These are phyloP conservation scores for Dioscorea alata DNA, from an alignment of 106 monocot species.

Conservation along the genomic window DNA sequence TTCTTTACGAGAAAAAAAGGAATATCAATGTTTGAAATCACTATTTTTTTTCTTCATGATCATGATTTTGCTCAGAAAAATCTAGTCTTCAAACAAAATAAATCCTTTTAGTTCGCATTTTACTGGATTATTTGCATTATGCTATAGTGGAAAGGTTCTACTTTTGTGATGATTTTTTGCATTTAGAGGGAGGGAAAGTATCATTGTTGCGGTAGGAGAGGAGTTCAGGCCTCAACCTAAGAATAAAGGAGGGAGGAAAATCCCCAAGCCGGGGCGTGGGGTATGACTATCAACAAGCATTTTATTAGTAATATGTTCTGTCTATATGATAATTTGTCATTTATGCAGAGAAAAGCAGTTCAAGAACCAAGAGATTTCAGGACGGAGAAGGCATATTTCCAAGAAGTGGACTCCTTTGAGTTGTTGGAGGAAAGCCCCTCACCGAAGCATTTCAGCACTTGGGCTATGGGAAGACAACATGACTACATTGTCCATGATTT, in stretches of 20 bases:
- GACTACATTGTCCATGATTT: slow-evolving; percentile 46
- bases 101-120: background rate
- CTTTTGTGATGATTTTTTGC: background rate
- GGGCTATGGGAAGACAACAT: slow-evolving; percentile 40
- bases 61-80: background rate
- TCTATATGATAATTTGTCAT: background rate
- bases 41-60: too few species aligned
- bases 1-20: background rate
- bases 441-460: slow-evolving; percentile 50
- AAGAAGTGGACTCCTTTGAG: slow-evolving; percentile 87
- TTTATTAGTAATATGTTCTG: background rate
- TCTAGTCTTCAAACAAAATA: background rate
- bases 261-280: slow-evolving; percentile 27
- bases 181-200: slow-evolving; percentile 81
- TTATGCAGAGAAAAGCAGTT: slow-evolving; percentile 44
- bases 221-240: slow-evolving; percentile 38
- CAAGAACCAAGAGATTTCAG: slow-evolving; percentile 42
- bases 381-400: slow-evolving; percentile 79
- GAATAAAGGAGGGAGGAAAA: slow-evolving; percentile 37
- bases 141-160: background rate
- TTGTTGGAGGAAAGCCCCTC: slow-evolving; percentile 87
- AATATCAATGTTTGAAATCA: too few species aligned
- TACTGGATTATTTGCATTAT: too few species aligned
- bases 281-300: background rate
- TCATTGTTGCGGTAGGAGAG: slow-evolving; percentile 35